Percentiles rank a stretch among this genome's conserved stretches.
Evolutionary conservation across 139 green algal species (phyloP).

Genomic region (Nannochloris sp.): DNA sequence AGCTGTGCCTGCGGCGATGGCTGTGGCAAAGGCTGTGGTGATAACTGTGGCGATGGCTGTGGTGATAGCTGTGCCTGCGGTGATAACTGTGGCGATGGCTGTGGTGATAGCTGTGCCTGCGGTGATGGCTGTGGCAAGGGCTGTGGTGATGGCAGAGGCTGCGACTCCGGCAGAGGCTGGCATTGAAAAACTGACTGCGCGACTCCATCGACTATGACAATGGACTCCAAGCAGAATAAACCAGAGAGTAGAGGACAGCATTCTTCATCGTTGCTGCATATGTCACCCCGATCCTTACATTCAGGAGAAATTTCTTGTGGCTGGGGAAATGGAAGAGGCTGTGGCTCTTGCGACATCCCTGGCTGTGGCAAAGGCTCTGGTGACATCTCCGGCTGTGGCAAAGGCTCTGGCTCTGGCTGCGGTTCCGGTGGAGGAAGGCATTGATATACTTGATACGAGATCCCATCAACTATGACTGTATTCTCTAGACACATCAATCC

Average conservation of each 20-base stretch:
- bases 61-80: background rate
- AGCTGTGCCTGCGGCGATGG: background rate
- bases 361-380: background rate
- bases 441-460: conserved; percentile 2
- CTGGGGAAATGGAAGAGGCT: background rate
- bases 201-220: background rate
- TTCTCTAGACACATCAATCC: background rate
- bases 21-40: background rate
- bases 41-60: background rate
- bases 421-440: background rate
- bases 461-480: background rate
- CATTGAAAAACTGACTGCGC: background rate
- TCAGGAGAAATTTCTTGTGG: conserved; percentile 2
- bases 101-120: too few species aligned
- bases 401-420: background rate
- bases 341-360: background rate
- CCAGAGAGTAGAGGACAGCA: background rate
- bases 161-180: background rate
- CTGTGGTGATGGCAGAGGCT: background rate
- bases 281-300: background rate
- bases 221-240: background rate
- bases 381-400: background rate
- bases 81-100: too few species aligned
- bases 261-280: background rate
- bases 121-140: too few species aligned